phyloP scores from a whole-genome alignment of 106 monocot genomes.

The Hemerocallis citrina region DNA sequence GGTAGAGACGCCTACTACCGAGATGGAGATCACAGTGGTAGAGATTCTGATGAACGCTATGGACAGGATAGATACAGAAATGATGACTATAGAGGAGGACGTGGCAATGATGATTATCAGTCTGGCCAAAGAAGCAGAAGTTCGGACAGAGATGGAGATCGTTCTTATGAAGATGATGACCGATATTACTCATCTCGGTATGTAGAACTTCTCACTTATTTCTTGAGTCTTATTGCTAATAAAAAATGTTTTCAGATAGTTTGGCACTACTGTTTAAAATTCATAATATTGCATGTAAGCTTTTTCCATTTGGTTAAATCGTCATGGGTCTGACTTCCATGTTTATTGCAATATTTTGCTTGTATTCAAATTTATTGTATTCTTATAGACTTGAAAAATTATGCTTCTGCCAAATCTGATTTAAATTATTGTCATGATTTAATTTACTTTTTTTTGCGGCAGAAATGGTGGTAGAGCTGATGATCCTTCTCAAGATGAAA shows the following conservation, averaged over 20 bases:
- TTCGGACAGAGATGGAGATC: constrained; percentile 38
- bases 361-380: neutral
- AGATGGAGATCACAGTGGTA: constrained; percentile 48
- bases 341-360: too few species aligned
- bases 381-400: neutral
- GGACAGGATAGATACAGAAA: constrained; percentile 42
- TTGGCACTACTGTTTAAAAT: neutral
- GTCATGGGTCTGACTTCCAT: too few species aligned
- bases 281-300: neutral
- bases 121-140: constrained; percentile 56
- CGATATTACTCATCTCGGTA: constrained; percentile 71
- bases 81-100: constrained; percentile 42
- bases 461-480: constrained; percentile 52
- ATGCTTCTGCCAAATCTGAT: neutral
- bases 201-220: neutral
- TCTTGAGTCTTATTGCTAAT: neutral
- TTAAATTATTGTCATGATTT: neutral
- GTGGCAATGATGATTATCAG: constrained; percentile 40
- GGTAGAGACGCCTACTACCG: constrained; percentile 30
- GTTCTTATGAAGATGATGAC: constrained; percentile 69
- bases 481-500: constrained; percentile 46
- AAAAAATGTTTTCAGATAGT: neutral
- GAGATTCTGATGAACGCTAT: constrained; percentile 48
- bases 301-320: too few species aligned
- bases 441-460: constrained; percentile 26